phyloP scores from a whole-genome alignment of 805 yeast genomes.

The Starmerella sp. region DNA sequence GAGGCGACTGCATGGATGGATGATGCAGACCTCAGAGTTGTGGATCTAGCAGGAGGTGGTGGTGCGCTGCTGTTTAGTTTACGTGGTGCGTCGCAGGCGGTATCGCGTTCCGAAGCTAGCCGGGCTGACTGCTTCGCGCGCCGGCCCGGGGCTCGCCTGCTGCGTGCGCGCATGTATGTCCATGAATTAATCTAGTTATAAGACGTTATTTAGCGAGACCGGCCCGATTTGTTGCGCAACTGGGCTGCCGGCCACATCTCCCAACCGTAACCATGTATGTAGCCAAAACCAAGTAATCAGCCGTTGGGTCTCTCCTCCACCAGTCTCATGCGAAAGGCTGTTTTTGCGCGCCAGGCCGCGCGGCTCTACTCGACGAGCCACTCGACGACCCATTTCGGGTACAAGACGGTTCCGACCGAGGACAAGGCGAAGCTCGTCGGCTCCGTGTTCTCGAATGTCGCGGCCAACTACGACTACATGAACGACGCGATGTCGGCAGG shows the following conservation, averaged over 20 bases:
- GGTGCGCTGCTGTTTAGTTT: neutral
- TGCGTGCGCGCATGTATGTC: no score
- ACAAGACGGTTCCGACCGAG: slow-evolving; percentile 61
- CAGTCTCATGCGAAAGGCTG: neutral
- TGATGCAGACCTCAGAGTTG: neutral
- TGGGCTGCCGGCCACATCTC: no score
- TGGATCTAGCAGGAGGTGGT: neutral
- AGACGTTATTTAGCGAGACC: no score
- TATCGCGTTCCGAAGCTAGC: neutral
- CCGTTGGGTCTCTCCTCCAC: neutral
- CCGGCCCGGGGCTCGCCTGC: no score
- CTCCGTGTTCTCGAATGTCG: slow-evolving; percentile 87
- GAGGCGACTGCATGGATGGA: slow-evolving; percentile 27
- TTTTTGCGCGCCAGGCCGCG: slow-evolving; percentile 3
- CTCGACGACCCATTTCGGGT: slow-evolving; percentile 85
- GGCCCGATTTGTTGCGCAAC: no score
- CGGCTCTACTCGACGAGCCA: slow-evolving; percentile 2
- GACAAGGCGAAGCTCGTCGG: slow-evolving; percentile 66
- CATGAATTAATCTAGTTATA: no score
- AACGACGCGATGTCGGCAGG: slow-evolving; percentile 97
- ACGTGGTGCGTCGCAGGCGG: neutral
- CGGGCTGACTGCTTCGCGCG: neutral
- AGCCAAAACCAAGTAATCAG: neutral
- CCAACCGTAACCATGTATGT: no score
- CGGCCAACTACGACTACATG: slow-evolving; percentile 89